phyloP scores from a whole-genome alignment of 495 filamentous ascomycete species.

The Hypoxylon fragiforme region DNA sequence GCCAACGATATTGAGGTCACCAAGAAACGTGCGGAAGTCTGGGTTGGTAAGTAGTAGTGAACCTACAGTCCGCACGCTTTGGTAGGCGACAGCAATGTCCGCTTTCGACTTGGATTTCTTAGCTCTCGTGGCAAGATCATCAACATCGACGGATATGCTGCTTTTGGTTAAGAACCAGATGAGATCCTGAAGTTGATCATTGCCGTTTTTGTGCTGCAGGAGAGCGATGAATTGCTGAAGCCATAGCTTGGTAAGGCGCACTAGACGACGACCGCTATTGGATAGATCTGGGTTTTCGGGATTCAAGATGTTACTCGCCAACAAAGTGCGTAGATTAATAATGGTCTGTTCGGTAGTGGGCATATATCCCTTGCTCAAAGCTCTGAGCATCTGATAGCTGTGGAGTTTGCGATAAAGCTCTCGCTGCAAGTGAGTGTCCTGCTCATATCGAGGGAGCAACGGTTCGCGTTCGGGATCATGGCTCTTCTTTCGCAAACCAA shows the following conservation, averaged over 20 bases:
- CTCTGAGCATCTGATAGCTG: conserved; percentile 86
- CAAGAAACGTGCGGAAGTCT: conserved; percentile 84
- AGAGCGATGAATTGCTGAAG: conserved; percentile 75
- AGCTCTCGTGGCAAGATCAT: conserved; percentile 65
- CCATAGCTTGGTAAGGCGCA: conserved; percentile 72
- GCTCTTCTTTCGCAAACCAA: conserved; percentile 40
- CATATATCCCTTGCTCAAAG: conserved; percentile 84
- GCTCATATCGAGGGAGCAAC: conserved; percentile 80
- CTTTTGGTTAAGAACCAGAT: conserved; percentile 82
- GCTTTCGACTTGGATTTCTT: conserved; percentile 68
- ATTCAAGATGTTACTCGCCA: conserved; percentile 78
- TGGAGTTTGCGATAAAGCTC: conserved; percentile 83
- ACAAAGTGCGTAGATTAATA: conserved; percentile 76
- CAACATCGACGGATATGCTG: conserved; percentile 67
- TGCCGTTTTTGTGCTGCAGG: conserved; percentile 74
- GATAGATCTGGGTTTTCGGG: conserved; percentile 75
- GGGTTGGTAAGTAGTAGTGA: conserved; percentile 83
- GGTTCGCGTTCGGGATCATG: conserved; percentile 64
- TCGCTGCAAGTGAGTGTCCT: conserved; percentile 78
- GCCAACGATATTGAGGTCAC: conserved; percentile 77
- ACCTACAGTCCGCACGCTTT: conserved; percentile 81
- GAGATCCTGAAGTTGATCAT: conserved; percentile 90
- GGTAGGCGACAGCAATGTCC: conserved; percentile 79
- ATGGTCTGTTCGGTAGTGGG: conserved; percentile 85
- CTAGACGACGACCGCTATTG: conserved; percentile 70